phyloP scores from a whole-genome alignment of 345 rosid genomes.

The Euphorbia peplus region DNA sequence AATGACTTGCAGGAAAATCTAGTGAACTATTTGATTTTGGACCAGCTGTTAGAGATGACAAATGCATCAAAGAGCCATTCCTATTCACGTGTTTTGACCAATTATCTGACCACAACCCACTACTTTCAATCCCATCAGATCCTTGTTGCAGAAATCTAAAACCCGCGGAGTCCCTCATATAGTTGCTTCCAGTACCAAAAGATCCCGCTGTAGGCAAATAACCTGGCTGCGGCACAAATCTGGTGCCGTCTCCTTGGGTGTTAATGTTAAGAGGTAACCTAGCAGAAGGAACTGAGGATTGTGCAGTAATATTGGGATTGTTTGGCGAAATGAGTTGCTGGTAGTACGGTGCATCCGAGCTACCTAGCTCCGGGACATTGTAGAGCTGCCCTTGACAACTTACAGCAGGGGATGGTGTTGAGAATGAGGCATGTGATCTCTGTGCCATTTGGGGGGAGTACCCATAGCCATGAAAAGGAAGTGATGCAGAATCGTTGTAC shows the following conservation, averaged over 20 bases:
- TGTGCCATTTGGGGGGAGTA: conserved; percentile 30
- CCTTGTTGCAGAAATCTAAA: conserved; percentile 26
- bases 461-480: conserved; percentile 34
- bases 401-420: conserved; percentile 23
- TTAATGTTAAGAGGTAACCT: conserved; percentile 34
- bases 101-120: conserved; percentile 32
- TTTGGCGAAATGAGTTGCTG: conserved; percentile 35
- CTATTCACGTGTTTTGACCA: conserved; percentile 32
- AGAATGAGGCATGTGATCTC: conserved; percentile 27
- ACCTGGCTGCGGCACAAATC: conserved; percentile 30
- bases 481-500: conserved; percentile 31
- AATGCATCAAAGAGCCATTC: conserved; percentile 29
- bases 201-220: conserved; percentile 24
- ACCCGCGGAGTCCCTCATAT: conserved; percentile 28
- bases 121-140: conserved; percentile 29
- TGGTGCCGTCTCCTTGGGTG: conserved; percentile 30
- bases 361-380: conserved; percentile 28
- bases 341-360: conserved; percentile 30
- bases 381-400: conserved; percentile 31
- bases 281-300: conserved; percentile 28
- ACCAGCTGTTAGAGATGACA: conserved; percentile 30
- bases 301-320: conserved; percentile 22
- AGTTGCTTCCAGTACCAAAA: conserved; percentile 27
- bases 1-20: conserved; percentile 35
- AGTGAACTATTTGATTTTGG: conserved; percentile 26